Conservation (phyloP, 2,329 filamentous ascomycete species). For the Curvularia spicifera region DNA sequence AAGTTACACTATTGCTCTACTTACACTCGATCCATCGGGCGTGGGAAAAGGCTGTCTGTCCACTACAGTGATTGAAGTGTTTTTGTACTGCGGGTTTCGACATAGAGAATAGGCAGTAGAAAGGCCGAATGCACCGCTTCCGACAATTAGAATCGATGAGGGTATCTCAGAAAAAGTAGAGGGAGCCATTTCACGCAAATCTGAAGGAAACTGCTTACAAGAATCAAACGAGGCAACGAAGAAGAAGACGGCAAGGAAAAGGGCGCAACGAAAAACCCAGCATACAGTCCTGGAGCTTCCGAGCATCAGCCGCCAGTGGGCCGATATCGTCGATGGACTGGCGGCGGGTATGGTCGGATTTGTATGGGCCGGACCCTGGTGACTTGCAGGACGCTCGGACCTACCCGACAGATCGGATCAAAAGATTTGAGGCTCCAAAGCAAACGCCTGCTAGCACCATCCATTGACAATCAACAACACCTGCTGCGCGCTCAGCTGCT, state of each 20-base stretch:
- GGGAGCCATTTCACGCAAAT: constrained; percentile 30
- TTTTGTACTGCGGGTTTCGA: constrained; percentile 60
- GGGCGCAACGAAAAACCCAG: neutral
- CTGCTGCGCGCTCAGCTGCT: constrained; percentile 7
- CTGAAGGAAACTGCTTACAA: constrained; percentile 1
- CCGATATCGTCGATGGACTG: constrained; percentile 37
- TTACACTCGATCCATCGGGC: constrained; percentile 62
- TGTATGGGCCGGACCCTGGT: constrained; percentile 30
- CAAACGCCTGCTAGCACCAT: constrained; percentile 16
- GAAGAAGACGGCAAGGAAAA: neutral
- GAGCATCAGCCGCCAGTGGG: constrained; percentile 20
- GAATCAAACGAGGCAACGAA: constrained; percentile 9
- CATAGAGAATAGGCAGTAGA: constrained; percentile 74
- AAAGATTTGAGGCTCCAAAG: constrained; percentile 24
- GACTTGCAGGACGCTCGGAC: constrained; percentile 25
- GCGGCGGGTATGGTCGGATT: constrained; percentile 31
- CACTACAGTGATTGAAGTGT: constrained; percentile 63
- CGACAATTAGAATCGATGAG: constrained; percentile 57
- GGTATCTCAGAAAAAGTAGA: constrained; percentile 36
- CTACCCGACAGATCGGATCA: constrained; percentile 19
- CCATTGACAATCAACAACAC: constrained; percentile 27
- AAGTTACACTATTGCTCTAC: constrained; percentile 13
- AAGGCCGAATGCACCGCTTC: constrained; percentile 63
- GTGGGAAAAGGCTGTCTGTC: constrained; percentile 65
- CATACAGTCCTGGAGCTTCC: constrained; percentile 17